Percentiles rank a stretch among this genome's conserved stretches.
phyloP scores from a whole-genome alignment of 805 yeast genomes.

The Wickerhamia fluorescens region DNA sequence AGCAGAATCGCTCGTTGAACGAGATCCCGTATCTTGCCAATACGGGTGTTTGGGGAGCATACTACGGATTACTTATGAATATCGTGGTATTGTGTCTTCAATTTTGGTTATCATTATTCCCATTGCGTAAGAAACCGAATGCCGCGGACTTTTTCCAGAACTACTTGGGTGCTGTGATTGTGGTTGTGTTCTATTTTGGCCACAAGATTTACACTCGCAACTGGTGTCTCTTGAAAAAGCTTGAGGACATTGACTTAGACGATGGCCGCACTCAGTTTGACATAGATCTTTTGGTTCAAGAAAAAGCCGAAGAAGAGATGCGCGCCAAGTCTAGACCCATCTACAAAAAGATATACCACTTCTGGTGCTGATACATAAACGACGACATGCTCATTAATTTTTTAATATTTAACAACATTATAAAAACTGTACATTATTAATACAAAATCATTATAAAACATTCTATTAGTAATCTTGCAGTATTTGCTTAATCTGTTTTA shows the following conservation, averaged over 20 bases:
- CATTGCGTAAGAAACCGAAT: slow-evolving; percentile 15
- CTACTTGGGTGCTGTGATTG: slow-evolving; percentile 10
- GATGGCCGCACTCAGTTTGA: slow-evolving; percentile 6
- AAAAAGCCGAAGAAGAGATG: slow-evolving; percentile 13
- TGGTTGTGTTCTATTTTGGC: slow-evolving; percentile 8
- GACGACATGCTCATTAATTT: too few relatives aligned
- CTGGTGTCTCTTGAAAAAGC: slow-evolving; percentile 3
- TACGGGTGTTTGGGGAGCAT: slow-evolving; percentile 37
- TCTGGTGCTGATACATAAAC: slow-evolving; percentile 13
- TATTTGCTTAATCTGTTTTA: too few relatives aligned
- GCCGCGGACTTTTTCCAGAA: slow-evolving; percentile 9
- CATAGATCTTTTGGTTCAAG: slow-evolving; percentile 7
- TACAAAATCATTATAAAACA: too few relatives aligned
- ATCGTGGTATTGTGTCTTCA: slow-evolving; percentile 23
- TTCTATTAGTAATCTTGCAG: too few relatives aligned
- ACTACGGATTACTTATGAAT: slow-evolving; percentile 19
- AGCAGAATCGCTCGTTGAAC: slow-evolving; percentile 28
- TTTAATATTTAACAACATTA: slow-evolving; percentile 1
- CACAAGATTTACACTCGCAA: slow-evolving; percentile 9
- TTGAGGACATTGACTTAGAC: slow-evolving; percentile 8
- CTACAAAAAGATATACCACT: slow-evolving; percentile 15
- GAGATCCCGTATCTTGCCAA: slow-evolving; percentile 49
- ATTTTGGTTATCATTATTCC: slow-evolving; percentile 30
- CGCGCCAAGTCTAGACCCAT: slow-evolving; percentile 12
- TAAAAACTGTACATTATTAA: not conserved